Evolutionary conservation across 129 eudicot species (phyloP), one percentile per base, ranked within the genome.

Genomic region (Gnaphalium uliginosum): DNA sequence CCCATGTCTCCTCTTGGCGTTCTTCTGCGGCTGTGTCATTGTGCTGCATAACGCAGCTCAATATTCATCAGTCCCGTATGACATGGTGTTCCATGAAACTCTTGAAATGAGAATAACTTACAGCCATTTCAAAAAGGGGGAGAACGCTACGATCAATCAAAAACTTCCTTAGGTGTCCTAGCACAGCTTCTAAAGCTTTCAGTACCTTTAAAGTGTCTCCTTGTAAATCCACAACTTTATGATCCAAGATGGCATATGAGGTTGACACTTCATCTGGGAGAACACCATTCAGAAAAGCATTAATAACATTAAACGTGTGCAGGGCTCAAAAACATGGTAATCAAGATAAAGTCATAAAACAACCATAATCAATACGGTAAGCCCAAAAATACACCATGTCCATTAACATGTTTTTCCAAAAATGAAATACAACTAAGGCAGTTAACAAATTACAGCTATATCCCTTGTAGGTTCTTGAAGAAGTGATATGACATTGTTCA

Each of bases 91-190:
- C 39, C 22, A 30, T 46, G 18, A 63, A 33, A 67, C 19, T 53
- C 43, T 18, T 27, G 6, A 50, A 3, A 10, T 39, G 54, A 50
- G 59, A 37, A 61, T 13, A 66, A 79, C 97, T 86, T 86, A 86
- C 97, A 3, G 64, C 85, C 72, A 83, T 85, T 72, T 88, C 90
- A 74, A 82, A 88, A 6, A 91, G 69, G 14, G 97, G 87, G 41
- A 88, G 75, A 71, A 91, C 87, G 30, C 89, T 85, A 22, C 81
- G 90, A 83, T 91, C 95, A 17, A 88, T 91, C 86, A 91, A 75
- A 66, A 86, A 86, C 81, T 85, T 91, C 65, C 92, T 86, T 8
- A 91, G 82, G 72, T 82, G 95, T 14, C 80, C 80, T 7, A 88
- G 33, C 26, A 91, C 88, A 29, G 83, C 85, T 81, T 88, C 87